Conservation (phyloP, 2,329 filamentous ascomycete species). For the Clarireedia sp. region DNA sequence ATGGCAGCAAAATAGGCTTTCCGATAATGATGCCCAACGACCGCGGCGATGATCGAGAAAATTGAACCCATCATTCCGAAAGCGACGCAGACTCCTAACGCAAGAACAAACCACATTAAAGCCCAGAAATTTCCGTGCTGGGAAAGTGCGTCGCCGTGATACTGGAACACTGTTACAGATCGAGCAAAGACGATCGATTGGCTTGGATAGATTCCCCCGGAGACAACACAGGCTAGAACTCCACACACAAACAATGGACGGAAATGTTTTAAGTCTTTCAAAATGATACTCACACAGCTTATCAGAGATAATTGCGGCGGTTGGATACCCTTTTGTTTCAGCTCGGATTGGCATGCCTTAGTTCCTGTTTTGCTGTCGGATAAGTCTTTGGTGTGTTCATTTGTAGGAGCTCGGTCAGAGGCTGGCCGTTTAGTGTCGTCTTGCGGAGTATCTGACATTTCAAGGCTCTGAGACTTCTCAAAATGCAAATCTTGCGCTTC, state of each 20-base stretch:
- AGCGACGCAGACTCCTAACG: neutral
- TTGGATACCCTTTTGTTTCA: neutral
- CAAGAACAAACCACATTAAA: constrained; percentile 6
- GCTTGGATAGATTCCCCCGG: neutral
- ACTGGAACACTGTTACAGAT: neutral
- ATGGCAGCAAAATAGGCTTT: neutral
- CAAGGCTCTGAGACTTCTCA: neutral
- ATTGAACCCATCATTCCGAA: constrained; percentile 35
- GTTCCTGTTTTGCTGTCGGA: neutral
- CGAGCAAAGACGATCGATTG: constrained; percentile 1
- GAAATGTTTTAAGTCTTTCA: neutral
- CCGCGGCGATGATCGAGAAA: neutral
- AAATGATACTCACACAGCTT: neutral
- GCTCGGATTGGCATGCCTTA: neutral
- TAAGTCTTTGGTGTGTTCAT: neutral
- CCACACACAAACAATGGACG: neutral
- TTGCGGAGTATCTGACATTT: neutral
- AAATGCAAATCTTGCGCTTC: constrained; percentile 47
- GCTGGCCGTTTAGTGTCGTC: neutral
- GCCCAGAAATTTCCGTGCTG: constrained; percentile 18
- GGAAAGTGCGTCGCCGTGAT: constrained; percentile 28
- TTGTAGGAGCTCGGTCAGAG: constrained; percentile 22
- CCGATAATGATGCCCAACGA: neutral
- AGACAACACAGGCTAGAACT: neutral
- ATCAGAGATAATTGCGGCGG: neutral